phyloP scores from a whole-genome alignment of 2,329 filamentous ascomycete species.

The Penicillium polonicum region DNA sequence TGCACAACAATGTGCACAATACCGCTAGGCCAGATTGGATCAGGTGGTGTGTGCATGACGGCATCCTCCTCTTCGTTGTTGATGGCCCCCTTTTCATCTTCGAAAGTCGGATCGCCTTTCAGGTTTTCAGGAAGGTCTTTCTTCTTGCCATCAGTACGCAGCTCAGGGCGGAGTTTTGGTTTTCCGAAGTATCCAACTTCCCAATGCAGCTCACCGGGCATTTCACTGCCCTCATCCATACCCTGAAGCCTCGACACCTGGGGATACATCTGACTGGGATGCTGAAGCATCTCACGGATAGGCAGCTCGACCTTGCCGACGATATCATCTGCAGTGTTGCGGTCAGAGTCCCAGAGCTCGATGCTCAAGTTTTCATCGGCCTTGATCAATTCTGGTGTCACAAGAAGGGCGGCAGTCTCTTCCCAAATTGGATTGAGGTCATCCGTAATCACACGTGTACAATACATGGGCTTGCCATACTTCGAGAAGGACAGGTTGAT shows the following conservation, averaged over 20 bases:
- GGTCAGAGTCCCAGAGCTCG: conserved; percentile 94
- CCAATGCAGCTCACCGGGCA: conserved; percentile 94
- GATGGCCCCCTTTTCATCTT: conserved; percentile 81
- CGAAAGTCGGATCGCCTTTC: conserved; percentile 70
- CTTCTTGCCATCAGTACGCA: conserved; percentile 85
- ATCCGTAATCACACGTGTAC: conserved; percentile 92
- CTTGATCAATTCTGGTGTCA: conserved; percentile 87
- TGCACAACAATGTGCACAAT: conserved; percentile 83
- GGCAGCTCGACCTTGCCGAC: conserved; percentile 92
- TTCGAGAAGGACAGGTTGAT: conserved; percentile 95
- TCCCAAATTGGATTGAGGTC: conserved; percentile 92
- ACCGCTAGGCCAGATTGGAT: conserved; percentile 94
- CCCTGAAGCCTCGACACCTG: conserved; percentile 81
- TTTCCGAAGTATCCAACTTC: conserved; percentile 95
- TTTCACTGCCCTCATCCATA: conserved; percentile 76
- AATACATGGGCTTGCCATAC: conserved; percentile 97
- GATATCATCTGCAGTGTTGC: conserved; percentile 88
- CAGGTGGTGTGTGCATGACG: conserved; percentile 84
- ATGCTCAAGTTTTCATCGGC: conserved; percentile 90
- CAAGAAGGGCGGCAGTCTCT: conserved; percentile 79
- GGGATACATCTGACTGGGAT: conserved; percentile 89
- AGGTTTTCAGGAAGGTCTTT: conserved; percentile 71
- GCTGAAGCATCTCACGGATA: conserved; percentile 91
- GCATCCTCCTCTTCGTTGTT: conserved; percentile 76
- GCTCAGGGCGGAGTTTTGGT: conserved; percentile 77